Evolutionary conservation across 2,329 filamentous ascomycete species (phyloP).

Genomic region (Ophiostoma pallidulum): DNA sequence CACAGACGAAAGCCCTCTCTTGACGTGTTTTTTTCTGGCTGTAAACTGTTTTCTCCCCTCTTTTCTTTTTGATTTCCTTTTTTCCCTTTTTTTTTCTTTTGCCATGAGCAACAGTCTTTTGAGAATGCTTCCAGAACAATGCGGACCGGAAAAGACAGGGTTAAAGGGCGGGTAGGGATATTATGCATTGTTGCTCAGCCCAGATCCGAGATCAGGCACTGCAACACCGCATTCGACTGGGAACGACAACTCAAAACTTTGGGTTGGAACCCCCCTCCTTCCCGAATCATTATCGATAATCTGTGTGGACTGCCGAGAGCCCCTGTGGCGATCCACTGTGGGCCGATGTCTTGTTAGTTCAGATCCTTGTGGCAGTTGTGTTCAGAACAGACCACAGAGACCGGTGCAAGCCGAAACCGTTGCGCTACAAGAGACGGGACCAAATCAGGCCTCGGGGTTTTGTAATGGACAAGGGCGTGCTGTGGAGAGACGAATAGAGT

Average conservation of each 20-base stretch:
- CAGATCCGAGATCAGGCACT: too few species aligned
- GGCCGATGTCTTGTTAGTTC: not conserved
- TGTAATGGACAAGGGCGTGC: not conserved
- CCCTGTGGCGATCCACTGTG: not conserved
- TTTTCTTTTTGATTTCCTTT: not conserved
- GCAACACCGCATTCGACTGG: too few species aligned
- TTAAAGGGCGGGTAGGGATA: too few species aligned
- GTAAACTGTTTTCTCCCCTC: not conserved
- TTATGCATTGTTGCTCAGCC: too few species aligned
- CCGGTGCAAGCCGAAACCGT: not conserved
- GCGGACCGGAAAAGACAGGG: too few species aligned
- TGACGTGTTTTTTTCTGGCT: not conserved
- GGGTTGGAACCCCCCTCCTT: too few species aligned
- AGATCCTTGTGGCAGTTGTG: too few species aligned
- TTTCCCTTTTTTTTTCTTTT: not conserved
- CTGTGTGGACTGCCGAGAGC: too few species aligned
- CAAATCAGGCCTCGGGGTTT: not conserved
- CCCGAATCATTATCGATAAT: too few species aligned
- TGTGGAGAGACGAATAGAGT: not conserved
- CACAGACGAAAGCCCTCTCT: conserved; percentile 14
- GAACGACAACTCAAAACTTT: too few species aligned
- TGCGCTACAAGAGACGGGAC: not conserved
- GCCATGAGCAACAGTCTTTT: not conserved
- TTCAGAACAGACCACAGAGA: not conserved
- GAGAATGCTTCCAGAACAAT: not conserved